Conservation (phyloP, 768 basidiomycete species). For the Clavulina sp. region DNA sequence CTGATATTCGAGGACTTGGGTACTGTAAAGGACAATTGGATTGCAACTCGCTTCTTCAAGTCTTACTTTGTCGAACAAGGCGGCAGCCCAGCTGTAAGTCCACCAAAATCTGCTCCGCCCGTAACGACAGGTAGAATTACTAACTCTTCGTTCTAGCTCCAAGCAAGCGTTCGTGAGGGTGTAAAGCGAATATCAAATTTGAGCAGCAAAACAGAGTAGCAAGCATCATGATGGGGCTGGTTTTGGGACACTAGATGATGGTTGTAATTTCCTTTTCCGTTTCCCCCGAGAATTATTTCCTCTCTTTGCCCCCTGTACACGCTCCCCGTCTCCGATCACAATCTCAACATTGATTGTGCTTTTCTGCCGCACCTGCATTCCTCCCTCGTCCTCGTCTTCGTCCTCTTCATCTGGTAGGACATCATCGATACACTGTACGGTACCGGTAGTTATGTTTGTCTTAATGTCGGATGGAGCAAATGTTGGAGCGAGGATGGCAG, state of each 20-base stretch:
- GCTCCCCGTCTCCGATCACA: neutral
- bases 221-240: too few species aligned
- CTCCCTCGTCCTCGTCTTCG: conserved; percentile 21
- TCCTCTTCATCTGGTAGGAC: conserved; percentile 51
- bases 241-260: too few species aligned
- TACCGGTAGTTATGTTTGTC: conserved; percentile 46
- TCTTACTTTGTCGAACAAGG: conserved; percentile 11
- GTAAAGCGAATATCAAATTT: too few species aligned
- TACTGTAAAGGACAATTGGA: conserved; percentile 51
- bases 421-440: conserved; percentile 63
- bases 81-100: conserved; percentile 10
- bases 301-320: too few species aligned
- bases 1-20: conserved; percentile 60
- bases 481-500: conserved; percentile 54
- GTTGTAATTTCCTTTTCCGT: too few species aligned
- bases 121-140: too few species aligned
- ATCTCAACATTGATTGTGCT: neutral
- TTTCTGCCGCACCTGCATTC: conserved; percentile 44
- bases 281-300: too few species aligned
- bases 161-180: too few species aligned
- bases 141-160: too few species aligned
- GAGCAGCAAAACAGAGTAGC: too few species aligned
- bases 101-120: neutral
- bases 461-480: conserved; percentile 44
- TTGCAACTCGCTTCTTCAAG: conserved; percentile 26